phyloP scores from a whole-genome alignment of 2,329 filamentous ascomycete species.

The Calonectria pauciramosa region DNA sequence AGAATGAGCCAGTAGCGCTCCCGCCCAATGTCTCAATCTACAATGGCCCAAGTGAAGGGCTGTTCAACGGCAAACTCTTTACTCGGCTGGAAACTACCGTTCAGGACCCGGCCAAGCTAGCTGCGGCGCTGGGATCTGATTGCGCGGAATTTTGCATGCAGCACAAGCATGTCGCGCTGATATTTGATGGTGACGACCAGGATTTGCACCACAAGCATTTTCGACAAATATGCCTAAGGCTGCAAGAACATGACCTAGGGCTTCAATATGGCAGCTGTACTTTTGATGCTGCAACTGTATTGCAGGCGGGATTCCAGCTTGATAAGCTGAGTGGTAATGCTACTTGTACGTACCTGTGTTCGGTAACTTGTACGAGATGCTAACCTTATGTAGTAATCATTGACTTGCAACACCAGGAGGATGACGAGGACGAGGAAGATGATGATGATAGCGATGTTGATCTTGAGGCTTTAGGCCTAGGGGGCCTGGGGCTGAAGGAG shows the following conservation, averaged over 20 bases:
- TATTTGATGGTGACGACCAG: not conserved
- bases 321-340: not conserved
- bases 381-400: not conserved
- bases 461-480: not conserved
- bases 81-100: not conserved
- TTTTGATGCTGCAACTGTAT: not conserved
- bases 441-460: conserved; percentile 45
- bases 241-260: not conserved
- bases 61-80: conserved; percentile 3
- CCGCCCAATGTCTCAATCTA: not conserved
- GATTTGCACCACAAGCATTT: conserved; percentile 1
- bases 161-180: not conserved
- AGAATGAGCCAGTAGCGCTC: not conserved
- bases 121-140: not conserved
- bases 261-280: not conserved
- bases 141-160: not conserved
- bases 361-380: not conserved
- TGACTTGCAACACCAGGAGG: not conserved
- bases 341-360: not conserved
- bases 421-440: not conserved
- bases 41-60: not conserved
- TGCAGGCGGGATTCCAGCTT: not conserved
- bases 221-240: not conserved
- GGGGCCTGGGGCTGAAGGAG: not conserved
- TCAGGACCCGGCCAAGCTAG: not conserved